Evolutionary conservation across 371 early-diverging fungal species (phyloP).

Genomic region (Batkoa obscura): DNA sequence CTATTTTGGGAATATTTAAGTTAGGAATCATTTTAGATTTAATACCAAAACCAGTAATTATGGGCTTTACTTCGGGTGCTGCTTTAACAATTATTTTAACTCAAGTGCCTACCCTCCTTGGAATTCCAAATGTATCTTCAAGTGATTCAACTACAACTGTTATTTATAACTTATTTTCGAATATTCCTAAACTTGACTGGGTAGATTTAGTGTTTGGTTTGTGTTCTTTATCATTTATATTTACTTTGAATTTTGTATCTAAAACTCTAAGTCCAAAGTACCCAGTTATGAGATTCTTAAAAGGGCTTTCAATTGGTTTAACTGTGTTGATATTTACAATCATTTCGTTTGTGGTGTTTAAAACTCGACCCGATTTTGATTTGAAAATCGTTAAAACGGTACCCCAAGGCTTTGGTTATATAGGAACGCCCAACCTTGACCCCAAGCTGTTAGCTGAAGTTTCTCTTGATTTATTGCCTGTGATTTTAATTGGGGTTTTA

Average conservation of each 20-base stretch:
- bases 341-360: slow-evolving; percentile 12
- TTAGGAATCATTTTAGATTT: slow-evolving; percentile 71
- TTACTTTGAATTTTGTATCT: background rate
- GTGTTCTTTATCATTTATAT: background rate
- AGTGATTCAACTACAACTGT: slow-evolving; percentile 9
- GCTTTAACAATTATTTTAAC: slow-evolving; percentile 49
- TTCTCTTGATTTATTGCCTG: slow-evolving; percentile 17
- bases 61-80: slow-evolving; percentile 49
- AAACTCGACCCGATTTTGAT: slow-evolving; percentile 14
- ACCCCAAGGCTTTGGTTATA: slow-evolving; percentile 43
- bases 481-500: slow-evolving; percentile 18
- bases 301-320: background rate
- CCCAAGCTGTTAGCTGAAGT: slow-evolving; percentile 14
- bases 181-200: background rate
- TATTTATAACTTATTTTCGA: background rate
- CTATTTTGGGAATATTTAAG: slow-evolving; percentile 47
- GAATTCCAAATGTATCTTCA: slow-evolving; percentile 35
- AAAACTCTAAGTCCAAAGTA: background rate
- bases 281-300: slow-evolving; percentile 5
- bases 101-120: slow-evolving; percentile 49
- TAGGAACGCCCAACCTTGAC: slow-evolving; percentile 20
- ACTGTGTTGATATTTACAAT: slow-evolving; percentile 25
- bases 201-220: background rate
- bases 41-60: slow-evolving; percentile 49
- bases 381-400: slow-evolving; percentile 41